Conservation (phyloP, 768 basidiomycete genomes). For the Rhizopogon vinicolor region DNA sequence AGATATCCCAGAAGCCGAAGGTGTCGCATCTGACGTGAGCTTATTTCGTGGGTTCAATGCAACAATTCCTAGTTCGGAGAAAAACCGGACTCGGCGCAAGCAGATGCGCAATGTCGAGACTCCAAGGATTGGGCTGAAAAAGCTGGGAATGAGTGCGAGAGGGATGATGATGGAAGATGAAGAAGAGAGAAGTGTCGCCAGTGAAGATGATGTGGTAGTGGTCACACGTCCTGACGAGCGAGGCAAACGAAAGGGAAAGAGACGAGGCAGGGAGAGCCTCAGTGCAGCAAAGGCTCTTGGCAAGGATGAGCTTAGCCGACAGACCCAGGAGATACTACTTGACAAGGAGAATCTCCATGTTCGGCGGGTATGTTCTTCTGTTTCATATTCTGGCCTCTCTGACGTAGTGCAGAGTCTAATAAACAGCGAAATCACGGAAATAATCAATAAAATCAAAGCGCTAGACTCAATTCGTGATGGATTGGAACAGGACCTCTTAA, state of each 20-base stretch:
- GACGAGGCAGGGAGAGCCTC: slow-evolving; percentile 60
- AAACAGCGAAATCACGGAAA: slow-evolving; percentile 82
- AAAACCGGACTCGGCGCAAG: slow-evolving; percentile 68
- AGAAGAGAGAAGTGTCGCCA: slow-evolving; percentile 52
- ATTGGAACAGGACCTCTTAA: slow-evolving; percentile 78
- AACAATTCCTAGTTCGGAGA: slow-evolving; percentile 87
- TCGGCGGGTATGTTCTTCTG: slow-evolving; percentile 51
- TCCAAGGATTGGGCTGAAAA: slow-evolving; percentile 73
- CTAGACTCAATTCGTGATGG: slow-evolving; percentile 77
- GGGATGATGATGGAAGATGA: slow-evolving; percentile 52
- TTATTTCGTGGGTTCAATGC: slow-evolving; percentile 91
- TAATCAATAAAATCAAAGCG: slow-evolving; percentile 84
- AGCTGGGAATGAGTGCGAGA: slow-evolving; percentile 71
- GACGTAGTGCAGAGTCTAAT: slow-evolving; percentile 61
- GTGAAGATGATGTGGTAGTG: slow-evolving; percentile 72
- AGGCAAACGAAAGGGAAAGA: slow-evolving; percentile 30
- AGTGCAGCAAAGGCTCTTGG: slow-evolving; percentile 69
- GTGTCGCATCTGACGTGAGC: slow-evolving; percentile 69
- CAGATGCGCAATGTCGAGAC: slow-evolving; percentile 79
- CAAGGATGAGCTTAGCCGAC: slow-evolving; percentile 78
- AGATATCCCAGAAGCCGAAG: slow-evolving; percentile 71
- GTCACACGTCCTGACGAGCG: slow-evolving; percentile 39
- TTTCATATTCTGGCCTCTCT: slow-evolving; percentile 4
- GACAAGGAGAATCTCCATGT: slow-evolving; percentile 95
- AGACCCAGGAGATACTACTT: slow-evolving; percentile 78